Evolutionary conservation across 169 alveolate species (phyloP), one percentile per base, ranked within the genome.

Genomic region (Eimeria praecox): DNA sequence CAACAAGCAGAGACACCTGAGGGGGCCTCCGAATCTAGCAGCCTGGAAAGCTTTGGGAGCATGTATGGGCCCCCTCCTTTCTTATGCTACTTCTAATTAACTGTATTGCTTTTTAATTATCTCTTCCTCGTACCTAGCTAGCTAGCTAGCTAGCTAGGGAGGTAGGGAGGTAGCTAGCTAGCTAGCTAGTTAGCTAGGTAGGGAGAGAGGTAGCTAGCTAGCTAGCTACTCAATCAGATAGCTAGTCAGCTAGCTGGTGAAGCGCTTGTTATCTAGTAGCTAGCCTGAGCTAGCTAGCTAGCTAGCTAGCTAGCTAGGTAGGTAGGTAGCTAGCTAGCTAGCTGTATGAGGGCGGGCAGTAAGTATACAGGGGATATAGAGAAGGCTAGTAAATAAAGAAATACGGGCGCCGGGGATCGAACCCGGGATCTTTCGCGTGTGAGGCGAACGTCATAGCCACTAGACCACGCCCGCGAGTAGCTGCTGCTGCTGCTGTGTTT

Each of bases 391-490:
- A 12, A 30, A 8, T 27, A 18, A 3, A 27, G 5, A 5, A 78
- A 44, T 90, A 90, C 95, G 95, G 85, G 95, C 95, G 85, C 95
- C 95, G 95, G 95, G 95, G 90, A 90, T 90, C 95, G 95, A 90
- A 90, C 95, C 95, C 95, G 95, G 95, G 95, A 90, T 44, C 95
- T 90, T 83, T 73, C 90, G 95, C 95, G 83, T 92, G 95, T 77
- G 95, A 77, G 87, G 95, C 92, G 95, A 92, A 69, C 95, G 92
- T 92, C 91, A 78, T 75, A 78, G 91, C 95, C 95, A 92, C 91
- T 92, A 69, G 95, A 92, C 95, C 95, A 92, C 87, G 73, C 92
- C 52, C 88, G 91, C 91, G 56, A 49, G 30, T 66, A 20, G 14
- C 30, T 66, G 77, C 12, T 5, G 56, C 20, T 49, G 56, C 12